Conservation (phyloP, 1,139 yeast genomes). For the Meyerozyma athensensis region DNA sequence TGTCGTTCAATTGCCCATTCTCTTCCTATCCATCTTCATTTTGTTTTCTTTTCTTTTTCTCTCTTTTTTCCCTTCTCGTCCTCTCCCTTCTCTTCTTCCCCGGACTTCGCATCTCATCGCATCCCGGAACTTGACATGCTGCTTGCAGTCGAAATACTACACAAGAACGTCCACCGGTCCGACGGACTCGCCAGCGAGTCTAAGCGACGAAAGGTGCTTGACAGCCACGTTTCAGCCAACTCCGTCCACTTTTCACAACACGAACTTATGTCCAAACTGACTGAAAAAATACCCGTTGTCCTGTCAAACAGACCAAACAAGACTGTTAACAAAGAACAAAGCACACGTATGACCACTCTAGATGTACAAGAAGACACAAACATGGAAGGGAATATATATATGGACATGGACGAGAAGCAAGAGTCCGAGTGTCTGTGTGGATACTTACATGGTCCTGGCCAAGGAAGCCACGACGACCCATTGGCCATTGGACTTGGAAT, state of each 20-base stretch:
- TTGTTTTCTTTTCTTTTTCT: background rate
- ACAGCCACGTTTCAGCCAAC: background rate
- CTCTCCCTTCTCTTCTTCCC: background rate
- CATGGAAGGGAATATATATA: too few relatives aligned
- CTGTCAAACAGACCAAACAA: too few relatives aligned
- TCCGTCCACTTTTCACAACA: background rate
- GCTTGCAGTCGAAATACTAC: background rate
- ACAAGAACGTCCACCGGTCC: background rate
- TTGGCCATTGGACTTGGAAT: constrained; percentile 27
- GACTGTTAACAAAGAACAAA: too few relatives aligned
- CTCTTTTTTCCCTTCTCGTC: background rate
- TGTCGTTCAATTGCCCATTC: background rate
- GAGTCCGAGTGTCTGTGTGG: constrained; percentile 35
- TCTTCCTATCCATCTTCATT: background rate
- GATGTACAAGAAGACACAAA: too few relatives aligned
- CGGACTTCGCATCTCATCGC: constrained; percentile 1
- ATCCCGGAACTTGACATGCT: background rate
- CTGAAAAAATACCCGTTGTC: background rate
- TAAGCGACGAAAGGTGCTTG: background rate
- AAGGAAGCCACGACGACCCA: constrained; percentile 24
- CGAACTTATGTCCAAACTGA: background rate
- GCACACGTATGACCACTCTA: too few relatives aligned
- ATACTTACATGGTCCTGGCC: constrained; percentile 34
- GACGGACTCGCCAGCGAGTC: background rate
- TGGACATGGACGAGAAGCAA: too few relatives aligned